phyloP scores from a whole-genome alignment of 352 stramenopile species.

The Pythium brachiatum region DNA sequence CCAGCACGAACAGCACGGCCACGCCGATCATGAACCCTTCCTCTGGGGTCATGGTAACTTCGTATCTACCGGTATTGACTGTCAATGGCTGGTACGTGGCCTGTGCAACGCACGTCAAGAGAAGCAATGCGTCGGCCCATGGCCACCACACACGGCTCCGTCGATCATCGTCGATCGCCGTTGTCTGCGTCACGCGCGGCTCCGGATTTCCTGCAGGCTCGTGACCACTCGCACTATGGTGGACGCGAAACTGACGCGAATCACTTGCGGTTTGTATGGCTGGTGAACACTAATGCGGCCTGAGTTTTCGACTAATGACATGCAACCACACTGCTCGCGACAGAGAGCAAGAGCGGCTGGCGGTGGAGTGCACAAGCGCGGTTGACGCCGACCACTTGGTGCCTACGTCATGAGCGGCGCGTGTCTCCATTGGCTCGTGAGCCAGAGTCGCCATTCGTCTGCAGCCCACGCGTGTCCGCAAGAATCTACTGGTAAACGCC shows the following conservation, averaged over 20 bases:
- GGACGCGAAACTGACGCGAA: neutral
- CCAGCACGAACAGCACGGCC: constrained; percentile 14
- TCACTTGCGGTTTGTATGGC: constrained; percentile 11
- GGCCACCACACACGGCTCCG: neutral
- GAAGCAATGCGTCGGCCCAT: neutral
- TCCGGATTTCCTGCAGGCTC: neutral
- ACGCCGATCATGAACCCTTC: constrained; percentile 16
- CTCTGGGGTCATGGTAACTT: constrained; percentile 20
- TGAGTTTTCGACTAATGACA: constrained; percentile 32
- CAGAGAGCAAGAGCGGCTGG: neutral
- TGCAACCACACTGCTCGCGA: constrained; percentile 13
- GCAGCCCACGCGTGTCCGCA: too few species aligned
- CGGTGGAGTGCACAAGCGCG: neutral
- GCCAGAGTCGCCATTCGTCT: neutral
- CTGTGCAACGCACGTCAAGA: neutral
- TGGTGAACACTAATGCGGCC: constrained; percentile 22
- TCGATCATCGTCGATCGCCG: neutral
- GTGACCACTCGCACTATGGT: neutral
- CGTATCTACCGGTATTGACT: neutral
- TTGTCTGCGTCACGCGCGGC: too few species aligned
- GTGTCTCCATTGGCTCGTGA: neutral
- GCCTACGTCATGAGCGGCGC: too few species aligned
- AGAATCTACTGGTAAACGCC: too few species aligned
- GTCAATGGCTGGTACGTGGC: neutral
- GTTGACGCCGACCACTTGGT: neutral